Base-by-base conservation (phyloP, 768 basidiomycete species). In the Paxillus ammoniavirescens region DNA sequence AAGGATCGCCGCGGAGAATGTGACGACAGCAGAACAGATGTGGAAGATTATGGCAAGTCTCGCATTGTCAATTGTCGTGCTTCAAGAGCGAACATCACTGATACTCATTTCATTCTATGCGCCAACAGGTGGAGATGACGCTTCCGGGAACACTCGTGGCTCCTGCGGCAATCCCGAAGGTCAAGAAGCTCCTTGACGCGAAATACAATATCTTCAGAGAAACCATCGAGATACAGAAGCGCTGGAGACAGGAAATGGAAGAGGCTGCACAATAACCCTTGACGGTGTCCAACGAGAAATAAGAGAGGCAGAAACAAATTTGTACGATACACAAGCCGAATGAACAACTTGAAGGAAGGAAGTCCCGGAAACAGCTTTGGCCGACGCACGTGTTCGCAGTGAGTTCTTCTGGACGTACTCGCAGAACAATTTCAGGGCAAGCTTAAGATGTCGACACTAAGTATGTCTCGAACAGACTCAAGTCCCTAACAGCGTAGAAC, bases 191-290 rank as follows among this genome's bases (percentile, higher is more conserved):
- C 44, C 74, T 98, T 47, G 84, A 91, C 50, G 92, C 87, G 8
- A 99, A 99, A 75, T 98, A 97, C 72, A 85, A 82, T 68, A 94
- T 98, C 64, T 98, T 98, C 75, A 72, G 82, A 52, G 94, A 98
- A 68, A 80, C 75, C 17, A 92, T 97, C 44, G 89, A 92, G 14
- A 86, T 93, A 40, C 97, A 99, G 76, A 83, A 82, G 65, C 77
- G 84, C 53, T 98, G 94, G 96, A 81, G 91, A 56, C 73, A 75
- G 59, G 79, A 90, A 65, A 87, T 97, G 65, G 85, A 89, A 54
- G 79, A 80, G 45, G 84, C 86, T 36, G 15, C 50, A 40, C 38
- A 28, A n/a, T 42, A n/a, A 51, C 8, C 26, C 17, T 30, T 35
- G 14, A 52, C 35, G 52, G n/a, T 18, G 23, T 13, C 40, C 15